phyloP scores from a whole-genome alignment of 495 filamentous ascomycete genomes.

The Daldinia caldariorum region DNA sequence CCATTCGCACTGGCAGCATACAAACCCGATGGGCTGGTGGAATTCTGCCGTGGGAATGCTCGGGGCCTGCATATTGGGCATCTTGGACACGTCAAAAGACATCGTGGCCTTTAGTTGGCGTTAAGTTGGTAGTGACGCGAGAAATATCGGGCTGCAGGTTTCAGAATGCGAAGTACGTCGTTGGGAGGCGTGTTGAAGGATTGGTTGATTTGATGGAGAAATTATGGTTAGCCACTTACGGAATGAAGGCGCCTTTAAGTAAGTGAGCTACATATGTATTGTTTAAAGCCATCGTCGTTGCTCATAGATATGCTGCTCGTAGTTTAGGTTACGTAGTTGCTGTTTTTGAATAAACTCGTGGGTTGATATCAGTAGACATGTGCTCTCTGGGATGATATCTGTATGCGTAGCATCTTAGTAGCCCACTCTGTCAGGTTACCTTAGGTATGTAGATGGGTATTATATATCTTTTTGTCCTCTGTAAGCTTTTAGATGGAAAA shows the following conservation, averaged over 20 bases:
- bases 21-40: slow-evolving; percentile 44
- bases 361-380: background rate
- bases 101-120: background rate
- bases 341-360: background rate
- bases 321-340: background rate
- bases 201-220: background rate
- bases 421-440: background rate
- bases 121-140: background rate
- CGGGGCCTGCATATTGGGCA: background rate
- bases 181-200: background rate
- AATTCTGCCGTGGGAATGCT: slow-evolving; percentile 12
- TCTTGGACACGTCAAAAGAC: background rate
- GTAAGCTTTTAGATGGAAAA: background rate
- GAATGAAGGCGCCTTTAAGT: background rate
- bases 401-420: background rate
- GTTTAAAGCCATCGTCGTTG: background rate
- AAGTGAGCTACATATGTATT: background rate
- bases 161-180: background rate
- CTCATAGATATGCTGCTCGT: background rate
- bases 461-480: slow-evolving; percentile 25
- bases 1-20: slow-evolving; percentile 39
- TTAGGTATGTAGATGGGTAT: background rate
- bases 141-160: background rate
- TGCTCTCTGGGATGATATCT: background rate
- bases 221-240: background rate